Conservation (phyloP, 2,329 filamentous ascomycete species). For the Tolypocladium guangdongense region DNA sequence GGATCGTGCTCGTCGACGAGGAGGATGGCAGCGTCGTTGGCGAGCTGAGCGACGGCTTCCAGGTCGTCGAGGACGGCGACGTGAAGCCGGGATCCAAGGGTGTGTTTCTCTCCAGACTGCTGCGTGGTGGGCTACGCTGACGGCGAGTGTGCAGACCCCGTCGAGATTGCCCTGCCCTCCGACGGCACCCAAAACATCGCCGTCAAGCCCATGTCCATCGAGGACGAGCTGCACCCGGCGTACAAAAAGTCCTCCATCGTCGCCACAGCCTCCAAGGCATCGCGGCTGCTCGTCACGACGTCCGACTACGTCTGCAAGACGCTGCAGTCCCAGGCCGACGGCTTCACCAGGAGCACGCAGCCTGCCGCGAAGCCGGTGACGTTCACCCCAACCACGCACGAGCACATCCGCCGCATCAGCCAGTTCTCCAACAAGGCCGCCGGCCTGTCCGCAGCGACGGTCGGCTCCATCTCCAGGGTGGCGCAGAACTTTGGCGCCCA, state of each 20-base stretch:
- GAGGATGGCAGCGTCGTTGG: constrained; percentile 94
- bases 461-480: constrained; percentile 70
- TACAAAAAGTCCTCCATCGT: constrained; percentile 83
- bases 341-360: constrained; percentile 69
- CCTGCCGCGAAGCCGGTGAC: constrained; percentile 72
- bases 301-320: constrained; percentile 70
- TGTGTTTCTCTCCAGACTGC: constrained; percentile 29
- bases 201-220: constrained; percentile 54
- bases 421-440: constrained; percentile 74
- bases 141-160: constrained; percentile 48
- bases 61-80: constrained; percentile 64
- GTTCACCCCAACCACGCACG: constrained; percentile 76
- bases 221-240: constrained; percentile 74
- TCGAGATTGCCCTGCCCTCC: constrained; percentile 63
- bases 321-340: constrained; percentile 66
- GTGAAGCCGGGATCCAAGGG: constrained; percentile 86
- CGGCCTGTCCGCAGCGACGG: constrained; percentile 71
- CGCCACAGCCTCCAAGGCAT: constrained; percentile 76
- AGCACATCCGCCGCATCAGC: constrained; percentile 79
- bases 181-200: constrained; percentile 54
- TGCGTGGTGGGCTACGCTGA: background rate
- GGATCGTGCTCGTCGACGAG: constrained; percentile 89
- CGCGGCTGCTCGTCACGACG: constrained; percentile 82
- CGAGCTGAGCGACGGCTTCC: constrained; percentile 72
- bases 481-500: constrained; percentile 84